Percentiles rank a stretch among this genome's conserved stretches.
Conservation (phyloP, 305 asterid genomes). For the Fraxinus latifolia region DNA sequence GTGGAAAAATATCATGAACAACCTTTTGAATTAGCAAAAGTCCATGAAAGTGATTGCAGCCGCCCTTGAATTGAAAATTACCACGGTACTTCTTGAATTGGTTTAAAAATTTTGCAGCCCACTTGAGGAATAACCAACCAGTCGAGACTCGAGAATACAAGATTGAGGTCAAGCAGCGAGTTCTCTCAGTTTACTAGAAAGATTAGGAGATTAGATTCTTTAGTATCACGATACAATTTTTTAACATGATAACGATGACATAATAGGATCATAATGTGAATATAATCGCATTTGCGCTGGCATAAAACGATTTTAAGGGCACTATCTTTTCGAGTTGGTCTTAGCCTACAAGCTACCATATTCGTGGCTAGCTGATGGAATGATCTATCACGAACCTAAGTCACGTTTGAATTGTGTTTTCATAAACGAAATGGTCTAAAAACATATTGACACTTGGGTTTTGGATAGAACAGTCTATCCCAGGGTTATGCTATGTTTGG, state of each 20-base stretch:
- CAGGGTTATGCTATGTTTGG: background rate
- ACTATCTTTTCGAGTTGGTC: background rate
- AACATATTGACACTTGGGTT: too few species aligned
- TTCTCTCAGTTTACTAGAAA: too few species aligned
- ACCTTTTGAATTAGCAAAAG: slow-evolving; percentile 26
- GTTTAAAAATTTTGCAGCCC: background rate
- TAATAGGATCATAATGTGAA: background rate
- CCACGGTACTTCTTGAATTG: slow-evolving; percentile 5
- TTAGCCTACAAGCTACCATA: background rate
- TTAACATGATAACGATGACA: background rate
- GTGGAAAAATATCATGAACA: slow-evolving; percentile 38
- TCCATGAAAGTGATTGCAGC: slow-evolving; percentile 54
- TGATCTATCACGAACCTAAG: background rate
- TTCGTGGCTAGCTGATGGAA: background rate
- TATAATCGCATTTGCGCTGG: background rate
- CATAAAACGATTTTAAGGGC: background rate
- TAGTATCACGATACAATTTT: too few species aligned
- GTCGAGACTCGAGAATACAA: background rate
- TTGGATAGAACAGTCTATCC: background rate
- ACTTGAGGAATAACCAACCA: background rate
- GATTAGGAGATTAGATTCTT: background rate
- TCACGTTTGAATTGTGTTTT: too few species aligned
- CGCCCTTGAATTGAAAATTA: slow-evolving; percentile 32
- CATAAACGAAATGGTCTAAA: too few species aligned
- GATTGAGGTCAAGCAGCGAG: background rate